Evolutionary conservation across 2,329 filamentous ascomycete species (phyloP), one percentile per base, ranked within the genome.

Genomic region (Diaporthe eres): DNA sequence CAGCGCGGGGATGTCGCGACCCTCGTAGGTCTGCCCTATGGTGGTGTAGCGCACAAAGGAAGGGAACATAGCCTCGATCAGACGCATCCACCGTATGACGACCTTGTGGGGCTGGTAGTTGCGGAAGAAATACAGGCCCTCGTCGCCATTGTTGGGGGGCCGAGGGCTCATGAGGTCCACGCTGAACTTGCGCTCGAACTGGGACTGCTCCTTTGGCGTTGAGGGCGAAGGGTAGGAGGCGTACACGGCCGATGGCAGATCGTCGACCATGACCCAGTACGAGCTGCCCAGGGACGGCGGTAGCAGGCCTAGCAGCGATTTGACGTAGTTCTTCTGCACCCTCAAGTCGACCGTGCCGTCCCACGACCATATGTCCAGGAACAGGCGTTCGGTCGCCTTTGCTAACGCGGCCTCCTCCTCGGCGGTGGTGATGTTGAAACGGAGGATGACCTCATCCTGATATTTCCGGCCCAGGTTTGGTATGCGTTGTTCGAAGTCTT

Each of bases 31-130:
- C n/a, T 90, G 89, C n/a, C 97, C 97, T 49, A 98, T 91, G 75
- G 86, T 94, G 78, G 94, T 91, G 78, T 93, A 90, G 71, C 91
- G 88, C 57, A 96, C 94, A 79, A 95, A 92, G 0, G 92, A 93
- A 0, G 95, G 93, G 82, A 98, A 98, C 90, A 98, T 95, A 74
- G 95, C 96, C 60, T 95, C 91, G 79, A 98, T 90, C 53, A 98
- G 89, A 67, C 92, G 92, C 93, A 98, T 96, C 97, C 97, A 99
- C 49, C 94, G 94, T n/a, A 90, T 86, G 75, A 98, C 94, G 58
- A 90, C 83, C 81, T 83, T 83, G 61, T 95, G 87, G 2, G 96
- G 95, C 81, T 98, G 97, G 83, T 98, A 99, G 81, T 98, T 92
- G 71, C 92, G 90, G 85, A 99, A 98, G 86, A 98, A 98, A 75